Percentiles rank a stretch among this genome's conserved stretches.
Evolutionary conservation across 345 rosid species (phyloP).

Genomic region (Geranium rotundifolium): DNA sequence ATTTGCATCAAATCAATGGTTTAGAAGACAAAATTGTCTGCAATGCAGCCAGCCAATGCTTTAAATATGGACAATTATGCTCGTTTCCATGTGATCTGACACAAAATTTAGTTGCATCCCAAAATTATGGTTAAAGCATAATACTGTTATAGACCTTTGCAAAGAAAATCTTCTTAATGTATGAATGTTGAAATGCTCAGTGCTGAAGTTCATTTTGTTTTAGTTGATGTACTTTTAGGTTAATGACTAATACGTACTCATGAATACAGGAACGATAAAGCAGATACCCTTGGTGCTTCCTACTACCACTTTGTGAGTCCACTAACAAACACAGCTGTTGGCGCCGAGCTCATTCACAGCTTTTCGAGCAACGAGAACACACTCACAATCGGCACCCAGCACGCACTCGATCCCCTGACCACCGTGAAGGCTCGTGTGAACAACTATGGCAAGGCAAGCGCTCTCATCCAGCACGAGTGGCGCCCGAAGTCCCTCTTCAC

Average conservation of each 20-base stretch:
- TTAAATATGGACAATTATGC: too few relatives aligned
- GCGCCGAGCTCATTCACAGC: constrained; percentile 86
- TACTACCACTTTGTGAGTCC: constrained; percentile 87
- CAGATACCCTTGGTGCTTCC: constrained; percentile 64
- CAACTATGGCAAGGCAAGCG: constrained; percentile 74
- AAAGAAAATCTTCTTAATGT: too few relatives aligned
- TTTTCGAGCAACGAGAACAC: constrained; percentile 74
- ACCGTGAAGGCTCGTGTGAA: constrained; percentile 78
- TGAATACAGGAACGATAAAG: constrained; percentile 66
- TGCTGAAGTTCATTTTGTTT: neutral
- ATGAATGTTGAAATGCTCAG: neutral
- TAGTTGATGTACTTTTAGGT: neutral
- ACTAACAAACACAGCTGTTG: constrained; percentile 71
- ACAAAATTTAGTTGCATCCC: too few relatives aligned
- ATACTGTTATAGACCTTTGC: too few relatives aligned
- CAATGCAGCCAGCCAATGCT: too few relatives aligned
- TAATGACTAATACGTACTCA: neutral
- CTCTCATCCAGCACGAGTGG: constrained; percentile 93
- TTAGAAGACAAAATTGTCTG: too few relatives aligned
- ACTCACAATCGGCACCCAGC: constrained; percentile 73
- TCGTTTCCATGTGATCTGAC: too few relatives aligned
- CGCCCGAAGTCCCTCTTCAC: constrained; percentile 82
- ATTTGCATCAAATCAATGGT: too few relatives aligned
- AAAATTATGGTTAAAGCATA: too few relatives aligned
- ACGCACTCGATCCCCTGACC: constrained; percentile 83